phyloP scores from a whole-genome alignment of 352 stramenopile species.

The Globisporangium nagaii region DNA sequence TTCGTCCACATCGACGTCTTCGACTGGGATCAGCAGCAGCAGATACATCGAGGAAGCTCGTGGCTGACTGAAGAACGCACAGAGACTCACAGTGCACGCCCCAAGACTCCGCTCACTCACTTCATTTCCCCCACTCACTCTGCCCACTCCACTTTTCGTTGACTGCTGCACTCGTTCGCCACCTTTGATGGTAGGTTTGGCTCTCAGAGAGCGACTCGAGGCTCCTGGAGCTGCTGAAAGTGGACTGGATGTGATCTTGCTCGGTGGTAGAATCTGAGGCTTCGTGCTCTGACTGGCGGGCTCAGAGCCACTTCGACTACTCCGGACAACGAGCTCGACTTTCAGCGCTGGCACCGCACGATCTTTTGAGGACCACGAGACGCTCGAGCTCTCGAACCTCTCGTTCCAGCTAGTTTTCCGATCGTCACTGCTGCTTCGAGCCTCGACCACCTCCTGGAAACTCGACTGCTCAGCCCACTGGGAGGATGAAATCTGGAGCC shows the following conservation, averaged over 20 bases:
- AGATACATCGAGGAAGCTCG: not conserved
- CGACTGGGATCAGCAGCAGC: not conserved
- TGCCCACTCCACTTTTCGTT: not conserved
- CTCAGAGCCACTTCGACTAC: not conserved
- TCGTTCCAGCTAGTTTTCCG: slow-evolving; percentile 4
- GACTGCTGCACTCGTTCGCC: too few species aligned
- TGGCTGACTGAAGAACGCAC: slow-evolving; percentile 3
- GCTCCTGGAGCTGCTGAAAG: not conserved
- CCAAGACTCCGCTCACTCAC: not conserved
- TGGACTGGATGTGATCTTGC: too few species aligned
- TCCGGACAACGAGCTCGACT: not conserved
- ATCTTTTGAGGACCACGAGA: slow-evolving; percentile 8
- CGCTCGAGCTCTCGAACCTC: not conserved
- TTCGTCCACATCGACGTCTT: not conserved
- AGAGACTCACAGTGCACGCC: not conserved
- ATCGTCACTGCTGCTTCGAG: not conserved
- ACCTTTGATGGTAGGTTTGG: too few species aligned
- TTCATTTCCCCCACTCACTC: not conserved
- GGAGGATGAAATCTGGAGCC: not conserved
- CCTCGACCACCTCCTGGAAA: not conserved
- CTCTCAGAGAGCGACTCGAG: not conserved
- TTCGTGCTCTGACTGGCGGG: not conserved
- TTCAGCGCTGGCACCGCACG: not conserved
- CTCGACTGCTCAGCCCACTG: slow-evolving; percentile 2
- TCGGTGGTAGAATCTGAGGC: not conserved